Percentiles rank a stretch among this genome's conserved stretches.
Evolutionary conservation across 2,329 filamentous ascomycete genomes (phyloP).

Genomic region (Didymella glomerata): DNA sequence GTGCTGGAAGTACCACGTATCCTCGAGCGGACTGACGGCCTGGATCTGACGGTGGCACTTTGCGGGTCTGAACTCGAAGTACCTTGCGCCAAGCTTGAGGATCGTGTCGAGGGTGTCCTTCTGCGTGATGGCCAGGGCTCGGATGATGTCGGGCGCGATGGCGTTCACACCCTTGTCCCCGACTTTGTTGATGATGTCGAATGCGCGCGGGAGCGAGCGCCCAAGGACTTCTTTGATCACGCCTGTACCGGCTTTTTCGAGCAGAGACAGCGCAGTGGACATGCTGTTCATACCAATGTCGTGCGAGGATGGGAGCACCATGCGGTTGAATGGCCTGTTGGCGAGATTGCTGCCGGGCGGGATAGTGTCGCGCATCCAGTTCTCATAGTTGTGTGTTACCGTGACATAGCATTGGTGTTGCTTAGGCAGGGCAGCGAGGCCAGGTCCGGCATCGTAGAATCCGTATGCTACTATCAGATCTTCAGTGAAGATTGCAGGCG

Average conservation of each 20-base stretch:
- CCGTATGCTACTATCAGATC: conserved; percentile 57
- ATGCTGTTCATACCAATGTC: conserved; percentile 64
- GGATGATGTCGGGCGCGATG: conserved; percentile 56
- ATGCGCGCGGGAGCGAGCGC: conserved; percentile 32
- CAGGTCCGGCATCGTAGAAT: conserved; percentile 60
- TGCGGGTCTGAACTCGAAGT: conserved; percentile 63
- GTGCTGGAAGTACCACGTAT: conserved; percentile 62
- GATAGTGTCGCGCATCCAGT: conserved; percentile 57
- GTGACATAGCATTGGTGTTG: conserved; percentile 57
- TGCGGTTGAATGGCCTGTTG: conserved; percentile 53
- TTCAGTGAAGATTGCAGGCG: conserved; percentile 41
- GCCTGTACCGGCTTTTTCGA: conserved; percentile 48
- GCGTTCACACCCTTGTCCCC: conserved; percentile 38
- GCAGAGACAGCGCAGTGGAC: conserved; percentile 52
- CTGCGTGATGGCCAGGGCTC: conserved; percentile 60
- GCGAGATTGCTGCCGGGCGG: conserved; percentile 53
- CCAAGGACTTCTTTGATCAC: conserved; percentile 46
- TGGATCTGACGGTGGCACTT: conserved; percentile 57
- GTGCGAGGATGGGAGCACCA: conserved; percentile 59
- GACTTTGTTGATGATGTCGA: conserved; percentile 42
- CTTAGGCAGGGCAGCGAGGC: conserved; percentile 54
- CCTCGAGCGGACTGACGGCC: conserved; percentile 50
- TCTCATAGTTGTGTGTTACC: conserved; percentile 54
- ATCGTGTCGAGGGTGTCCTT: conserved; percentile 59
- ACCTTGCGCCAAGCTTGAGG: conserved; percentile 58